Conservation (phyloP, 2,329 filamentous ascomycete genomes). For the Phyllosticta citribraziliensis region DNA sequence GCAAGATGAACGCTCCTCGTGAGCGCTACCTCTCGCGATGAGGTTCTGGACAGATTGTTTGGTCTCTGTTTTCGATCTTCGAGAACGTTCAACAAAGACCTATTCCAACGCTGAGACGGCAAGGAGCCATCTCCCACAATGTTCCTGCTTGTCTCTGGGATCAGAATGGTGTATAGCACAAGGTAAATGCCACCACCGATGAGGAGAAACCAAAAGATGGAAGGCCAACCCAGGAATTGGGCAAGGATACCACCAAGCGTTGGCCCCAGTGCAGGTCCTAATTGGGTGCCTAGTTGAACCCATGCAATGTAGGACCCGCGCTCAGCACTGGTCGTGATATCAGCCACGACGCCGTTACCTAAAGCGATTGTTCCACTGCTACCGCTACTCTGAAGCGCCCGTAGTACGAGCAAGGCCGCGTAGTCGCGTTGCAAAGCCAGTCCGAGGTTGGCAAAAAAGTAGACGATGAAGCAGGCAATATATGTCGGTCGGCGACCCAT, state of each 20-base stretch:
- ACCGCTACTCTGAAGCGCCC: slow-evolving; percentile 54
- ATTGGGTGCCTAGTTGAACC: slow-evolving; percentile 47
- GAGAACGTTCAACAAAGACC: not conserved
- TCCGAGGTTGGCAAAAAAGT: slow-evolving; percentile 24
- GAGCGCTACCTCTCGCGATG: slow-evolving; percentile 11
- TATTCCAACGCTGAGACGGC: slow-evolving; percentile 15
- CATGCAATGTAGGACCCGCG: slow-evolving; percentile 64
- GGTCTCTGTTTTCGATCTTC: slow-evolving; percentile 8
- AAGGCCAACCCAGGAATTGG: slow-evolving; percentile 30
- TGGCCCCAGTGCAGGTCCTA: slow-evolving; percentile 43
- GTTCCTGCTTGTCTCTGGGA: slow-evolving; percentile 32
- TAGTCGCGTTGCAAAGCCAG: slow-evolving; percentile 26
- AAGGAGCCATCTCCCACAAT: slow-evolving; percentile 32
- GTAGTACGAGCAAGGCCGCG: slow-evolving; percentile 46
- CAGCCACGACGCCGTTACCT: slow-evolving; percentile 60
- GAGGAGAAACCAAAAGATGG: slow-evolving; percentile 36
- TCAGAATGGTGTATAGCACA: slow-evolving; percentile 19
- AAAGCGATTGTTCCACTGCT: slow-evolving; percentile 63
- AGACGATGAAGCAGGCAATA: slow-evolving; percentile 33
- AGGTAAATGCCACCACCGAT: slow-evolving; percentile 16
- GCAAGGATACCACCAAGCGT: slow-evolving; percentile 53
- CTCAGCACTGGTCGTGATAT: slow-evolving; percentile 59
- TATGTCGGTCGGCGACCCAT: slow-evolving; percentile 40
- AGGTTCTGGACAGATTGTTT: slow-evolving; percentile 7
- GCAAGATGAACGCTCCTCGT: slow-evolving; percentile 14